A percentile compares a stretch with the other conserved stretches of the same genome.
phyloP scores from a whole-genome alignment of 176 grass and related monocot species.

The Chrysopogon serrulatus region DNA sequence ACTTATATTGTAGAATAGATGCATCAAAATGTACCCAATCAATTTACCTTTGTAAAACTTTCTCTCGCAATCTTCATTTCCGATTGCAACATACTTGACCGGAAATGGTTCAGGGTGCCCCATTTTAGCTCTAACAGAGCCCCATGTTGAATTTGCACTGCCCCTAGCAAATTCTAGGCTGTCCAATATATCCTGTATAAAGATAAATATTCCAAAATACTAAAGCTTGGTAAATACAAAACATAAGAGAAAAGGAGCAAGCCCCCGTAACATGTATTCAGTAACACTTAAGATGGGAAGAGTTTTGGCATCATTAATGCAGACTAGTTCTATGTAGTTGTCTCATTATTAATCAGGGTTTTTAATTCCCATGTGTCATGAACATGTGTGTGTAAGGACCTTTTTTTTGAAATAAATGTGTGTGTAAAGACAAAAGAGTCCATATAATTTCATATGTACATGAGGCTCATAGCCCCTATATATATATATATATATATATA shows the following conservation, averaged over 20 bases:
- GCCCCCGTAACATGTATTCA: neutral
- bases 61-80: constrained; percentile 92
- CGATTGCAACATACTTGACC: constrained; percentile 85
- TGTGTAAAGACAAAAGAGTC: too few species aligned
- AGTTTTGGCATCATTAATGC: neutral
- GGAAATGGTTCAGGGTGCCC: constrained; percentile 86
- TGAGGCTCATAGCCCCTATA: too few species aligned
- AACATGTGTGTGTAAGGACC: too few species aligned
- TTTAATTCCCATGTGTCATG: neutral
- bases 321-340: neutral
- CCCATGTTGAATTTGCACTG: constrained; percentile 74
- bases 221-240: neutral
- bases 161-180: constrained; percentile 96
- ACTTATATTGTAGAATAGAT: neutral
- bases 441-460: too few species aligned
- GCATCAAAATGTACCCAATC: neutral
- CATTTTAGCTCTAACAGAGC: constrained; percentile 79
- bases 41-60: constrained; percentile 57
- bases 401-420: too few species aligned
- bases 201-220: neutral
- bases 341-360: neutral
- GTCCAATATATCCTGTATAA: constrained; percentile 70
- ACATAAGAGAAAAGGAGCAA: neutral
- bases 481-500: too few species aligned
- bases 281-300: neutral